Conservation (phyloP, 176 grass and related monocot genomes). For the Leersia perrieri region DNA sequence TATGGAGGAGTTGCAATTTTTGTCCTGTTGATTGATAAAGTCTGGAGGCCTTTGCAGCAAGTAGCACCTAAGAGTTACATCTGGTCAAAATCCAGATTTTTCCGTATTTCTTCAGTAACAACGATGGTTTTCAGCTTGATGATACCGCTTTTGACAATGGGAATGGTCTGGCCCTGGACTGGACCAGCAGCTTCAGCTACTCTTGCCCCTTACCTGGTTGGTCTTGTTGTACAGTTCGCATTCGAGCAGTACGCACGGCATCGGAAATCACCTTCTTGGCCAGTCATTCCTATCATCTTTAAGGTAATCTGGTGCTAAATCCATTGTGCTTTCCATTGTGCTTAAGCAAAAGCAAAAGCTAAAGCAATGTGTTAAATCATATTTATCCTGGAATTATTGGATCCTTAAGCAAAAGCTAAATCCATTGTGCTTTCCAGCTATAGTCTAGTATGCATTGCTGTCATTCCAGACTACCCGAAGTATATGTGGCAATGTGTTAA, state of each 20-base stretch:
- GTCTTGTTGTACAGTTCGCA: constrained; percentile 87
- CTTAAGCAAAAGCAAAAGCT: no score
- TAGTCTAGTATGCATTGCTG: not conserved
- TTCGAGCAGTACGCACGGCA: constrained; percentile 83
- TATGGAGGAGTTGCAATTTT: constrained; percentile 84
- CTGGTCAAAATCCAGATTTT: constrained; percentile 63
- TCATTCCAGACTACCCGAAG: not conserved
- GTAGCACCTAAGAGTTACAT: constrained; percentile 49
- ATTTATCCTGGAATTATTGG: not conserved
- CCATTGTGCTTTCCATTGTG: no score
- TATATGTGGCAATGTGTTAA: not conserved
- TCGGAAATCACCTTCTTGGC: constrained; percentile 85
- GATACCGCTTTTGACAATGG: constrained; percentile 96
- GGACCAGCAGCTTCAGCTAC: constrained; percentile 95
- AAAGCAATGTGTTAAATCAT: no score
- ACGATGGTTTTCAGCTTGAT: constrained; percentile 87
- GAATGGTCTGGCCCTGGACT: constrained; percentile 97
- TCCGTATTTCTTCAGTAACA: constrained; percentile 77
- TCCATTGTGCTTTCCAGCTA: not conserved
- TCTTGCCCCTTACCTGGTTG: constrained; percentile 92
- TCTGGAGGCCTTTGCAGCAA: constrained; percentile 74
- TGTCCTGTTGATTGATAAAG: constrained; percentile 77
- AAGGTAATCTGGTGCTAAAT: constrained; percentile 60
- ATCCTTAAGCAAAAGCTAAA: not conserved
- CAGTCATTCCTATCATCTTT: constrained; percentile 90